Evolutionary conservation across 192 early-diverging fungal species (phyloP).

Genomic region (Coemansia sp.): DNA sequence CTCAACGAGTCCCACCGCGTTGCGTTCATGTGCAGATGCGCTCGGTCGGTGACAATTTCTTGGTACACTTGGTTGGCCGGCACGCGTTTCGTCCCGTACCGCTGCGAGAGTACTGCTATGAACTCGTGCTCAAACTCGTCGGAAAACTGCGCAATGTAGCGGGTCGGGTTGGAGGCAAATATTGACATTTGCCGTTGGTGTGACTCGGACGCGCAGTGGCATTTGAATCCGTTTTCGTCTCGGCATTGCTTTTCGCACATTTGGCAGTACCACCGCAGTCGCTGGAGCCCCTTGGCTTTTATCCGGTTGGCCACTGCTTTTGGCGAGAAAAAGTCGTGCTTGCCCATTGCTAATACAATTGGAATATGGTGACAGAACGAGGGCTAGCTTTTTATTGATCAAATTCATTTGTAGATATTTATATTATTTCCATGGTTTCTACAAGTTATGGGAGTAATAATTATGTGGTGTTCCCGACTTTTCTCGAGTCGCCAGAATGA

Average conservation of each 20-base stretch:
- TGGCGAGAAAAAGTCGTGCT: conserved; percentile 73
- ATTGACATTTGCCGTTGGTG: conserved; percentile 90
- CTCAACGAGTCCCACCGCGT: conserved; percentile 89
- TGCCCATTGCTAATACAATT: conserved; percentile 54
- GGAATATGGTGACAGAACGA: not conserved
- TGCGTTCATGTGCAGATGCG: conserved; percentile 96
- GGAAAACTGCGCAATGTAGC: conserved; percentile 75
- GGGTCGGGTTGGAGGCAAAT: conserved; percentile 76
- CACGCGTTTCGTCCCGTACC: conserved; percentile 80
- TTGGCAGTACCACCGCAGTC: conserved; percentile 91
- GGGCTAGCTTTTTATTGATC: not conserved
- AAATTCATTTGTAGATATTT: not conserved
- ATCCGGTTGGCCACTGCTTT: conserved; percentile 91
- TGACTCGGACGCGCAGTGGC: conserved; percentile 84
- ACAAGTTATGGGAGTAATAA: not conserved
- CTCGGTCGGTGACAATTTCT: conserved; percentile 87
- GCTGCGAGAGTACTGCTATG: conserved; percentile 74
- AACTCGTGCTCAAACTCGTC: conserved; percentile 83
- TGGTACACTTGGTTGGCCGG: conserved; percentile 96
- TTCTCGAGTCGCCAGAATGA: no score
- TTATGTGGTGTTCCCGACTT: not conserved
- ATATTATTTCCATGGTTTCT: not conserved
- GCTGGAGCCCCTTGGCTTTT: conserved; percentile 88
- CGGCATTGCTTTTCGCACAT: conserved; percentile 88
- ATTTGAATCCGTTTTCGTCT: conserved; percentile 96